Evolutionary conservation across 176 grass and related monocot species (phyloP).

Genomic region (Saccharum officinarum): DNA sequence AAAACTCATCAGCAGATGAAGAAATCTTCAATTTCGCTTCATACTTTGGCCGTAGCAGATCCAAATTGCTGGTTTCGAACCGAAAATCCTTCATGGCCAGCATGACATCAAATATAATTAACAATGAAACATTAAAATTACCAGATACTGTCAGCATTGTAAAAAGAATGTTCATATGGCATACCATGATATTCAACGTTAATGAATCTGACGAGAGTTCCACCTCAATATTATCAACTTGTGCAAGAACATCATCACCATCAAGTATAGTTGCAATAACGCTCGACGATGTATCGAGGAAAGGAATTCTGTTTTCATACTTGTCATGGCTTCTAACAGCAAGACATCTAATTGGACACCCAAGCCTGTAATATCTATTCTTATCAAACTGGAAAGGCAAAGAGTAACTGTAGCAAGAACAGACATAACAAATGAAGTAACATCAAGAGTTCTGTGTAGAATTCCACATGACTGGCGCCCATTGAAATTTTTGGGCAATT

Average conservation of each 20-base stretch:
- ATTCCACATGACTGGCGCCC: not conserved
- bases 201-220: conserved; percentile 34
- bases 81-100: conserved; percentile 29
- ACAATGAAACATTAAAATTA: not conserved
- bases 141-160: not conserved
- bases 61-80: conserved; percentile 32
- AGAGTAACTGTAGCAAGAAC: not conserved
- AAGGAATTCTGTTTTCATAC: conserved; percentile 42
- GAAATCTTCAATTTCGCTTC: conserved; percentile 31
- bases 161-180: not conserved
- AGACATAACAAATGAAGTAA: not conserved
- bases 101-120: not conserved
- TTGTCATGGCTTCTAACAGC: conserved; percentile 23
- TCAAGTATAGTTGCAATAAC: conserved; percentile 32
- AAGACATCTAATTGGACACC: conserved; percentile 24
- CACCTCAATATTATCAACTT: conserved; percentile 22
- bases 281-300: not conserved
- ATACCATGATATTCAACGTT: conserved; percentile 23
- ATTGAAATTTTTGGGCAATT: not conserved
- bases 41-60: conserved; percentile 23
- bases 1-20: conserved; percentile 23
- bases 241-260: conserved; percentile 26
- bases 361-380: conserved; percentile 34
- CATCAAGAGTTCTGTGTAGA: not conserved
- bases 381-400: not conserved